Percentiles rank a stretch among this genome's conserved stretches.
Conservation (phyloP, 108 stramenopile genomes). For the Bacterosira constricta region DNA sequence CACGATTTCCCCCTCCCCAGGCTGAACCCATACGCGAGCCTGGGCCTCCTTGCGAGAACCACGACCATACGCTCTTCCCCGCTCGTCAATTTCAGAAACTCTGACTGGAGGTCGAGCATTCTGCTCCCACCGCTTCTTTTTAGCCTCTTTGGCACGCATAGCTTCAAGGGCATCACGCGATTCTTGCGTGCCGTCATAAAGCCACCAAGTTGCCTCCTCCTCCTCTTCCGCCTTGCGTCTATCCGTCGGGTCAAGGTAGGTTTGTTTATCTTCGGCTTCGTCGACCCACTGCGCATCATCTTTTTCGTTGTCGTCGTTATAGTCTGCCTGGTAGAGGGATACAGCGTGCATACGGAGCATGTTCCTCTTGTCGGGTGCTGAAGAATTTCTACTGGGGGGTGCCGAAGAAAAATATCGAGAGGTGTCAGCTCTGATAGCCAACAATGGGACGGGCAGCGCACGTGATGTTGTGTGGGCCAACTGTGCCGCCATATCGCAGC, state of each 20-base stretch:
- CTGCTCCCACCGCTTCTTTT: conserved; percentile 70
- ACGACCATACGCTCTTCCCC: conserved; percentile 91
- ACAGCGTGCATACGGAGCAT: conserved; percentile 74
- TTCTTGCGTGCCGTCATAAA: conserved; percentile 61
- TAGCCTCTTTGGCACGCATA: conserved; percentile 39
- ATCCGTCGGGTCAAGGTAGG: conserved; percentile 46
- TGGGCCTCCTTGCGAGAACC: conserved; percentile 94
- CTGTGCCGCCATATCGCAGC: not conserved
- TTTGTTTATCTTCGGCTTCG: conserved; percentile 24
- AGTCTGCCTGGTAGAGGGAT: conserved; percentile 64
- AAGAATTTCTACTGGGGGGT: conserved; percentile 19
- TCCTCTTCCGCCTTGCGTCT: conserved; percentile 40
- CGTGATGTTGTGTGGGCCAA: not conserved
- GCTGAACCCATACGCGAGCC: conserved; percentile 94
- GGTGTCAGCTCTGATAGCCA: not conserved
- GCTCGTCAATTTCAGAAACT: conserved; percentile 72
- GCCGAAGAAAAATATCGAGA: conserved; percentile 27
- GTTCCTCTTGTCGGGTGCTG: conserved; percentile 18
- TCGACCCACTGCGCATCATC: conserved; percentile 44
- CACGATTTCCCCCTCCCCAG: conserved; percentile 80
- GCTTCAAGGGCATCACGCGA: conserved; percentile 51
- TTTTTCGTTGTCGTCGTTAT: conserved; percentile 56
- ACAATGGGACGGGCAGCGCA: conserved; percentile 6
- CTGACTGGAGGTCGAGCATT: conserved; percentile 68
- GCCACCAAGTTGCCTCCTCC: conserved; percentile 47